phyloP scores from a whole-genome alignment of 495 filamentous ascomycete species.

The Tirmania nivea region DNA sequence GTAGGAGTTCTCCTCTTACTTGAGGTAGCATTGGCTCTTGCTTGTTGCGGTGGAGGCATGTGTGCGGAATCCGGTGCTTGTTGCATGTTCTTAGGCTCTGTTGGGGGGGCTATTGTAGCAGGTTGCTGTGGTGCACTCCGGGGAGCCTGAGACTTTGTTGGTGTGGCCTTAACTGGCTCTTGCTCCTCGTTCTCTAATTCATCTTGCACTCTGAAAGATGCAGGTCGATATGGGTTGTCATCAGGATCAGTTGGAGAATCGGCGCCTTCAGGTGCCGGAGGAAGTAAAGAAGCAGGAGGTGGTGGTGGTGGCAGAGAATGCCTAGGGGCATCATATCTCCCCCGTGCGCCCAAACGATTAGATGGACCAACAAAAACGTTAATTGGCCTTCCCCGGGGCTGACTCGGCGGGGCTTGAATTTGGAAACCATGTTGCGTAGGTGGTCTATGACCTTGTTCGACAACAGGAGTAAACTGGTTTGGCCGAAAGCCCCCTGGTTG shows the following conservation, averaged over 20 bases:
- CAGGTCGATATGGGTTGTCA: not conserved
- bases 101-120: not conserved
- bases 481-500: not conserved
- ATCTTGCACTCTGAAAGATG: not conserved
- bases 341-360: not conserved
- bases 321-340: not conserved
- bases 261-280: not conserved
- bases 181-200: not conserved
- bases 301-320: not conserved
- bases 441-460: not conserved
- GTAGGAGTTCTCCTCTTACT: not conserved
- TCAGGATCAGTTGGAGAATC: not conserved
- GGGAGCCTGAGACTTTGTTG: not conserved
- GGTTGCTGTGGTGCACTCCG: not conserved
- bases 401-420: not conserved
- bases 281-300: not conserved
- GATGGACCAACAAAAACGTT: not conserved
- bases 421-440: not conserved
- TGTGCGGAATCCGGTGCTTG: not conserved
- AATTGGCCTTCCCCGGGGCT: not conserved
- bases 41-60: not conserved
- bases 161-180: not conserved
- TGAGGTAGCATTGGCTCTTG: not conserved
- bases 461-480: not conserved
- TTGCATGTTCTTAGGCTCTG: not conserved